Evolutionary conservation across 2,329 filamentous ascomycete species (phyloP).

Genomic region (Calonectria hawksworthii): DNA sequence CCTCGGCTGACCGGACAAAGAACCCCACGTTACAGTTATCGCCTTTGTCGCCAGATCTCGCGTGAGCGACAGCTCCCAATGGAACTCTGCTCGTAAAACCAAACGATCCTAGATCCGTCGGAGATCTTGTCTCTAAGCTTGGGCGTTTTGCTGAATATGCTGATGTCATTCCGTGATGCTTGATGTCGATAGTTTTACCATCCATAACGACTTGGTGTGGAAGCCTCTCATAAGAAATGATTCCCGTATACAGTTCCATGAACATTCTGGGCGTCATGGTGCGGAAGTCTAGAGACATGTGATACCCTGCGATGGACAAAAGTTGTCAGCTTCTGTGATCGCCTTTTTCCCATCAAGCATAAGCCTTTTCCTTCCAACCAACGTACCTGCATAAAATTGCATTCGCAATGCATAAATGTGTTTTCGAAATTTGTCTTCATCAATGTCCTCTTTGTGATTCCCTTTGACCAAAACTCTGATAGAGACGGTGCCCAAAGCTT

Average conservation of each 20-base stretch:
- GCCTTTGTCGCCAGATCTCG: constrained; percentile 19
- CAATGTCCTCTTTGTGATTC: constrained; percentile 7
- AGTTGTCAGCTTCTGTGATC: background rate
- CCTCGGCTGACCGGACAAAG: constrained; percentile 15
- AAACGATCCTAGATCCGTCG: background rate
- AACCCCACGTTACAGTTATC: constrained; percentile 24
- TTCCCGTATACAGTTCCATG: constrained; percentile 20
- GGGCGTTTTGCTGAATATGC: background rate
- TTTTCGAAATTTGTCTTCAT: constrained; percentile 12
- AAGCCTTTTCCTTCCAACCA: no score
- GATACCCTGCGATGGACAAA: constrained; percentile 3
- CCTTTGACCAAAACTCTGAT: constrained; percentile 20
- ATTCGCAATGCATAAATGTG: constrained; percentile 23
- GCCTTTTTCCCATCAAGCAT: background rate
- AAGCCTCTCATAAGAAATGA: constrained; percentile 23
- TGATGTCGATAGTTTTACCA: background rate
- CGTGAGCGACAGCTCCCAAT: constrained; percentile 6
- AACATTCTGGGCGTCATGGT: constrained; percentile 26
- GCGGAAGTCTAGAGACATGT: constrained; percentile 21
- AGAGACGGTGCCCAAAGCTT: constrained; percentile 16
- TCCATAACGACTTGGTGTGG: constrained; percentile 9
- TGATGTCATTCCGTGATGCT: constrained; percentile 13
- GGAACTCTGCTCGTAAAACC: constrained; percentile 11
- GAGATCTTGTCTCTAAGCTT: constrained; percentile 4
- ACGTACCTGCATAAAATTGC: constrained; percentile 25